Evolutionary conservation across 768 basidiomycete species (phyloP), one percentile per base, ranked within the genome.

Genomic region (Podaxis sp.): DNA sequence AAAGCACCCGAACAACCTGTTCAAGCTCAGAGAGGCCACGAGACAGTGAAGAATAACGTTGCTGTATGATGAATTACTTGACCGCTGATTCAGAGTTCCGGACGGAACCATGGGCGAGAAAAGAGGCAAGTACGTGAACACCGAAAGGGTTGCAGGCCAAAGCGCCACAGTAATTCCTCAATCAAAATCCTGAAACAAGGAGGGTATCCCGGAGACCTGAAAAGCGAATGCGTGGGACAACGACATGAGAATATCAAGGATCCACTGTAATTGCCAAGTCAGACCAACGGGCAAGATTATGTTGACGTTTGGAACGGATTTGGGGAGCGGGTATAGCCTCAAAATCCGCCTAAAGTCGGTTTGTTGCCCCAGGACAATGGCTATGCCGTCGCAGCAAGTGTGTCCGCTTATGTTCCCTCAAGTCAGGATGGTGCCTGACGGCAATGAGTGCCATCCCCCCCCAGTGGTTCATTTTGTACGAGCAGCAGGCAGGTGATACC

Each of bases 141-240:
- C 21, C 10, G 25, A 38, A 54, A 25, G 9, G 36, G 36, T 16
- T n/a, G n/a, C 7, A 36, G 21, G 37, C 9, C n/a, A 10, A 18
- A 14, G 37, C 37, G 37, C 36, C 52, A 36, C 52, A 38, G 18
- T 9, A 3, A 11, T 37, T 23, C 21, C 36, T 10, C n/a, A 36
- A 36, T 36, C 52, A 28, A n/a, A 54, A 53, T 40, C 36, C 57
- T 58, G 57, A 58, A 58, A 58, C 57, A 58, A 50, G 9, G 6
- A 5, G 42, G n/a, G n/a, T 13, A 14, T 27, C 25, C 14, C 14
- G 37, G 42, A 18, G 23, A 9, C 14, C 16, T 44, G 54, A 9
- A 28, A 37, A 50, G 35, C 46, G 18, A 18, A 10, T 21, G 23
- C 28, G 37, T 50, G 27, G 13, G 35, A 58, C 35, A 32, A n/a